A percentile compares a stretch with the other conserved stretches of the same genome.
These are phyloP conservation scores for Flaveria linearis DNA, from an alignment of 129 eudicot species.

Conservation along the genomic window DNA sequence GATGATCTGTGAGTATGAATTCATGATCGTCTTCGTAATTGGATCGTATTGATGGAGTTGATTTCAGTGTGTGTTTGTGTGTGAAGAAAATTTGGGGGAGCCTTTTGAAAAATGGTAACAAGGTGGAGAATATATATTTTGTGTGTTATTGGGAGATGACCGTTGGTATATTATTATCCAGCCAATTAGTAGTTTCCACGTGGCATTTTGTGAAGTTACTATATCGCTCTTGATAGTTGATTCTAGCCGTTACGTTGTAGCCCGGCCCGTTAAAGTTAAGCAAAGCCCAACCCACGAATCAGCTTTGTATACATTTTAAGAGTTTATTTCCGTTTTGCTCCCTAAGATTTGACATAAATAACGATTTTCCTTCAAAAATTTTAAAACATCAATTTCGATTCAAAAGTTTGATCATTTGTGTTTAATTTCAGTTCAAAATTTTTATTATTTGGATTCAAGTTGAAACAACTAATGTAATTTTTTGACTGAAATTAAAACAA, in stretches of 20 bases:
- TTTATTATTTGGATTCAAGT: too few relatives aligned
- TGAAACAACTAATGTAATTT: too few relatives aligned
- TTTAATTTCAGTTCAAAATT: too few relatives aligned
- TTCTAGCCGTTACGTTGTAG: conserved; percentile 25
- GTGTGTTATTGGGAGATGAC: conserved; percentile 31
- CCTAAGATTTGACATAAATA: too few relatives aligned
- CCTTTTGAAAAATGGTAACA: conserved; percentile 21
- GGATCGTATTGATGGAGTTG: conserved; percentile 4
- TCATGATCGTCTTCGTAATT: conserved; percentile 12
- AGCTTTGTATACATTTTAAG: not conserved
- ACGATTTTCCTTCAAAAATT: too few relatives aligned
- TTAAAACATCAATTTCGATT: too few relatives aligned
- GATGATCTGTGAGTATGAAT: conserved; percentile 42
- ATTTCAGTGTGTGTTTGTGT: conserved; percentile 31
- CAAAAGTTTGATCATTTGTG: too few relatives aligned
- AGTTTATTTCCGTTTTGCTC: too few relatives aligned
- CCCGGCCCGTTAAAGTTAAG: not conserved
- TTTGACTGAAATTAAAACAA: too few relatives aligned
- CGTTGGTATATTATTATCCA: conserved; percentile 29
- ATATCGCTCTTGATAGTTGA: not conserved
- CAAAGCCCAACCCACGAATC: not conserved
- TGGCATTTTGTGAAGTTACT: conserved; percentile 22
- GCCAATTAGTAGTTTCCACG: conserved; percentile 9
- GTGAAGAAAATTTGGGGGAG: conserved; percentile 31
- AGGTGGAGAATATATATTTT: too few relatives aligned